phyloP scores from a whole-genome alignment of 2,329 filamentous ascomycete species.

The Didymella pomorum region DNA sequence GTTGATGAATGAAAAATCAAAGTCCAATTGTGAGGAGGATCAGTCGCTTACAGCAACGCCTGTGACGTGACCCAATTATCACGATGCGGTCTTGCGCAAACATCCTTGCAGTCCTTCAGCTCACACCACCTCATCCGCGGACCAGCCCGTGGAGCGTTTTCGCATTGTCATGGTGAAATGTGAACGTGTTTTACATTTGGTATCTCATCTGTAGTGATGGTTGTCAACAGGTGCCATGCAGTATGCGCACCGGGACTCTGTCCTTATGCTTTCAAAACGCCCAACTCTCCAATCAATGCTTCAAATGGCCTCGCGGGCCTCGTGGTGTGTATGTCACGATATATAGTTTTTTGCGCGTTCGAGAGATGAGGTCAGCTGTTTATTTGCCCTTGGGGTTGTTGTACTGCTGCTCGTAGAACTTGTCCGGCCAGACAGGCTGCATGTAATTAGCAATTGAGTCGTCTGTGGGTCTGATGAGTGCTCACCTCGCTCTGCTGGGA shows the following conservation, averaged over 20 bases:
- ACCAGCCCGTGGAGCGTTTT: background rate
- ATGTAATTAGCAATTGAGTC: conserved; percentile 8
- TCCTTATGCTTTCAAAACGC: conserved; percentile 14
- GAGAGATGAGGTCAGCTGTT: background rate
- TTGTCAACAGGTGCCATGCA: conserved; percentile 9
- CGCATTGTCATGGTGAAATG: background rate
- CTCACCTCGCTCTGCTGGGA: conserved; percentile 39
- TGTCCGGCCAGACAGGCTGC: conserved; percentile 38
- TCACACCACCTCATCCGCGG: conserved; percentile 1
- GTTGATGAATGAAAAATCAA: background rate
- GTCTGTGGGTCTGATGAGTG: background rate
- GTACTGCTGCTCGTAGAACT: conserved; percentile 46
- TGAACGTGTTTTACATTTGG: conserved; percentile 19
- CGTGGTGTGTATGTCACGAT: background rate
- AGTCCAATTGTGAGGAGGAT: background rate
- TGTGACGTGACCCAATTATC: conserved; percentile 5
- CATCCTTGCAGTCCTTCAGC: conserved; percentile 5
- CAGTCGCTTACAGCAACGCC: background rate
- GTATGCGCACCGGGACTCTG: conserved; percentile 8
- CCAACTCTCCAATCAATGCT: conserved; percentile 8
- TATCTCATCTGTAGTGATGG: conserved; percentile 8
- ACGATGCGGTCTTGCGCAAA: conserved; percentile 4
- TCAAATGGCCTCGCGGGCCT: conserved; percentile 1
- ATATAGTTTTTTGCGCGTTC: background rate
- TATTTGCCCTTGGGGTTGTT: conserved; percentile 49